Evolutionary conservation across 306 rosid species (phyloP).

Genomic region (Dicorynia guianensis): DNA sequence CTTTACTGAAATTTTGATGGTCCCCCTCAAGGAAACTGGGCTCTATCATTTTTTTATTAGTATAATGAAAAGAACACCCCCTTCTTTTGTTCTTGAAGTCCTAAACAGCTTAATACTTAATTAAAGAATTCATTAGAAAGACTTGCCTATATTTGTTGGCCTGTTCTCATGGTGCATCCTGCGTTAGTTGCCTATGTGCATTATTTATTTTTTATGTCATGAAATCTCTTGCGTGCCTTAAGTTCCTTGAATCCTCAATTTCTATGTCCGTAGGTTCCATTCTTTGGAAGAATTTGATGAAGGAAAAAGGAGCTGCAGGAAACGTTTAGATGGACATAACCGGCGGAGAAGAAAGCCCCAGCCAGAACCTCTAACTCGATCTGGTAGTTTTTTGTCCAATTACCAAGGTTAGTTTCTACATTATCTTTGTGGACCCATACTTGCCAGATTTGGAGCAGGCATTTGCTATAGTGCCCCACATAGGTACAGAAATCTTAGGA

Average conservation of each 20-base stretch:
- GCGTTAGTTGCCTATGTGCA: not conserved
- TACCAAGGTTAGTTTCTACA: conserved; percentile 61
- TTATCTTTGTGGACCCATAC: conserved; percentile 45
- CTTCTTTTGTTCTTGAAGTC: not conserved
- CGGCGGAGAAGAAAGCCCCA: conserved; percentile 78
- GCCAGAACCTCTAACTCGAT: conserved; percentile 48
- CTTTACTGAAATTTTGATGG: conserved; percentile 12
- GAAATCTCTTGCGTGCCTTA: conserved; percentile 4
- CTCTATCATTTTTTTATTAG: too few relatives aligned
- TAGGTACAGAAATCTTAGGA: conserved; percentile 48
- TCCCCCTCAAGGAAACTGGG: too few relatives aligned
- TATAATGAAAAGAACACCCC: conserved; percentile 4
- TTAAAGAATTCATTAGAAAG: conserved; percentile 6
- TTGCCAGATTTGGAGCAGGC: conserved; percentile 56
- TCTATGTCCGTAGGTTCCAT: conserved; percentile 62
- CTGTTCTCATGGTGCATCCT: conserved; percentile 10
- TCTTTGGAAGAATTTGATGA: conserved; percentile 80
- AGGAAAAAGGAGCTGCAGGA: conserved; percentile 83
- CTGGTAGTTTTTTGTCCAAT: conserved; percentile 55
- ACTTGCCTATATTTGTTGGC: conserved; percentile 1
- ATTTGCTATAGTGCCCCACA: conserved; percentile 47
- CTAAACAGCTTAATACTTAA: conserved; percentile 4
- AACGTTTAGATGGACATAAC: conserved; percentile 85
- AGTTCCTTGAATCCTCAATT: not conserved
- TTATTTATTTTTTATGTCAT: conserved; percentile 9